A percentile compares a stretch with the other conserved stretches of the same genome.
These are phyloP conservation scores for Elaeis oleifera DNA, from an alignment of 202 grass and related monocot genomes.

Conservation along the genomic window DNA sequence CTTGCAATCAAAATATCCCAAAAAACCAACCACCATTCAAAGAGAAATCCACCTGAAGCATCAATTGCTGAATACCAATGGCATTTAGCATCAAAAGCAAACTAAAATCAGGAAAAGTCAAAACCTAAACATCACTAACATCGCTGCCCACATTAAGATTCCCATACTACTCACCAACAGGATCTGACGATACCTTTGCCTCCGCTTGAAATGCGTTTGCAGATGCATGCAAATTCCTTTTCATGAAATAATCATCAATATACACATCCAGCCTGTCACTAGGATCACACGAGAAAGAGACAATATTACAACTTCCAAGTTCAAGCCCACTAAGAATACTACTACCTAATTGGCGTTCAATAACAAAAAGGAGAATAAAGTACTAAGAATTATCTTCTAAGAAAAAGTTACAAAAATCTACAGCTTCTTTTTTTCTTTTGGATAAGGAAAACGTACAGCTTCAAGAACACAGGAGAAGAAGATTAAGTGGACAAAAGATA, in stretches of 20 bases:
- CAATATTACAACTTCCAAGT: background rate
- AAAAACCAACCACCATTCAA: slow-evolving; percentile 80
- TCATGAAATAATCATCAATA: slow-evolving; percentile 73
- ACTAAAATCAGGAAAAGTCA: background rate
- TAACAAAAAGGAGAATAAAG: no score
- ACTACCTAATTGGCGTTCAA: no score
- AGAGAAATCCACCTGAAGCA: slow-evolving; percentile 56
- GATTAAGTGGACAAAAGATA: no score
- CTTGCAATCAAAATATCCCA: slow-evolving; percentile 63
- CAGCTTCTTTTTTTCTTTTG: no score
- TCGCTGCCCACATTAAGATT: background rate
- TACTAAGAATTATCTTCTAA: no score
- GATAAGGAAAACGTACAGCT: no score
- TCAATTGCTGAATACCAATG: slow-evolving; percentile 44
- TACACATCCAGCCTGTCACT: slow-evolving; percentile 59
- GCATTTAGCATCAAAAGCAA: background rate
- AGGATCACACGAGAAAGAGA: background rate
- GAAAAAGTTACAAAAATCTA: no score
- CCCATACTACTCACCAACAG: slow-evolving; percentile 44
- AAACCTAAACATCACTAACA: slow-evolving; percentile 15
- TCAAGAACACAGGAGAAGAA: no score
- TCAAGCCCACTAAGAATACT: no score
- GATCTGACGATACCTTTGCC: slow-evolving; percentile 39
- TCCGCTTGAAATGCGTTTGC: slow-evolving; percentile 63
- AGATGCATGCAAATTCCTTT: slow-evolving; percentile 49